These are phyloP conservation scores for Saposhnikovia divaricata DNA, from an alignment of 129 eudicot species.

Conservation along the genomic window DNA sequence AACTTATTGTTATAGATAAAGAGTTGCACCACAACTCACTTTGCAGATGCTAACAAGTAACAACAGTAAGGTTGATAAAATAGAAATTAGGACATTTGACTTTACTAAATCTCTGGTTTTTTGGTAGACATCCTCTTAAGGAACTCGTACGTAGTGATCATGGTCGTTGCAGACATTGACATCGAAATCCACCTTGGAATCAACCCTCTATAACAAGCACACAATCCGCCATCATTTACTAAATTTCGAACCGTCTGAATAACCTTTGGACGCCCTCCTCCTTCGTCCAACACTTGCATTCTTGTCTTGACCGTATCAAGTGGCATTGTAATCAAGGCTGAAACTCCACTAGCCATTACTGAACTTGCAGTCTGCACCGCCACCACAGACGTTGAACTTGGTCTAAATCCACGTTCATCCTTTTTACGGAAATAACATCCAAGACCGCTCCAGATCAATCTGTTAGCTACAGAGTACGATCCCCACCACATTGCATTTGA, in stretches of 20 bases:
- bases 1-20: neutral
- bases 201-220: conserved; percentile 87
- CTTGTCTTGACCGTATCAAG: conserved; percentile 81
- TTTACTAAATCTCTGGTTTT: conserved; percentile 33
- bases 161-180: conserved; percentile 83
- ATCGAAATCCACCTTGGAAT: conserved; percentile 94
- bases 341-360: conserved; percentile 80
- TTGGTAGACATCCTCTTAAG: conserved; percentile 71
- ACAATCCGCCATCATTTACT: conserved; percentile 77
- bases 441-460: conserved; percentile 55
- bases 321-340: conserved; percentile 84
- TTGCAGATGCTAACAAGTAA: neutral
- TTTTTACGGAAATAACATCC: conserved; percentile 45
- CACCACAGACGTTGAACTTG: conserved; percentile 45
- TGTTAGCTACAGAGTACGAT: conserved; percentile 51
- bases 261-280: conserved; percentile 41
- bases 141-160: conserved; percentile 92
- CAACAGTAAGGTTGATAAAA: neutral
- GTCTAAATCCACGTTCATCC: conserved; percentile 40
- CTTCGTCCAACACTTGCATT: conserved; percentile 64
- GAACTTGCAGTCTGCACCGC: conserved; percentile 80
- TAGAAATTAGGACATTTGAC: conserved; percentile 1
- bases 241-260: conserved; percentile 49
- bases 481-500: conserved; percentile 97
- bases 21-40: neutral